Evolutionary conservation across 2,329 filamentous ascomycete genomes (phyloP), one percentile per base, ranked within the genome.

Genomic region (Neocatenulostroma microsporum): DNA sequence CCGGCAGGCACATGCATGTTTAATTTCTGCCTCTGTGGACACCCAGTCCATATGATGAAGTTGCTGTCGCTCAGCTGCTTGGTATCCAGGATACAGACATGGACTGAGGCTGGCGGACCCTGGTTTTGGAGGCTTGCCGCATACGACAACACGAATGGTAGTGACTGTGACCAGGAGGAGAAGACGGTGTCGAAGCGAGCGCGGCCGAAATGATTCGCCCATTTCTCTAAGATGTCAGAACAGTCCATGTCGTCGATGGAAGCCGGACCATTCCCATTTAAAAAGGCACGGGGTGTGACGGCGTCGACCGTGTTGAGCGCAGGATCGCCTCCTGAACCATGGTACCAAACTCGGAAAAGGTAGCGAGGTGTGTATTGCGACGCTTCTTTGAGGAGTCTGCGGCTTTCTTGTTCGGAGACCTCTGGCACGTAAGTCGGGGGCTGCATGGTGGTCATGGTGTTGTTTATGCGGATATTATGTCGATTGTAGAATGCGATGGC

Each of bases 51-150:
- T 13, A 15, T 5, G 29, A 20, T 21, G 11, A 25, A 17, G 17
- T 37, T 37, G 35, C 13, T 8, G n/a, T n/a, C n/a, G n/a, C n/a
- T n/a, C 27, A 31, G 15, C 9, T 21, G 17, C 17, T 5, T 21
- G 15, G 35, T 37, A 15, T 37, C 27, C 7, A 37, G 14, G 19
- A 37, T 15, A n/a, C n/a, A n/a, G n/a, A n/a, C n/a, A n/a, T n/a
- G n/a, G n/a, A n/a, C n/a, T n/a, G n/a, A n/a, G n/a, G n/a, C n/a
- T n/a, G n/a, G n/a, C n/a, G n/a, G n/a, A n/a, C n/a, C n/a, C n/a
- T n/a, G n/a, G n/a, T n/a, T n/a, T n/a, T n/a, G n/a, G n/a, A n/a
- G n/a, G n/a, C n/a, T n/a, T n/a, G n/a, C n/a, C n/a, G n/a, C n/a
- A n/a, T n/a, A n/a, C 19, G 27, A 31, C 18, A 37, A 9, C 7